phyloP scores from a whole-genome alignment of 73 alveolate genomes.

The Paramecium sonneborni region DNA sequence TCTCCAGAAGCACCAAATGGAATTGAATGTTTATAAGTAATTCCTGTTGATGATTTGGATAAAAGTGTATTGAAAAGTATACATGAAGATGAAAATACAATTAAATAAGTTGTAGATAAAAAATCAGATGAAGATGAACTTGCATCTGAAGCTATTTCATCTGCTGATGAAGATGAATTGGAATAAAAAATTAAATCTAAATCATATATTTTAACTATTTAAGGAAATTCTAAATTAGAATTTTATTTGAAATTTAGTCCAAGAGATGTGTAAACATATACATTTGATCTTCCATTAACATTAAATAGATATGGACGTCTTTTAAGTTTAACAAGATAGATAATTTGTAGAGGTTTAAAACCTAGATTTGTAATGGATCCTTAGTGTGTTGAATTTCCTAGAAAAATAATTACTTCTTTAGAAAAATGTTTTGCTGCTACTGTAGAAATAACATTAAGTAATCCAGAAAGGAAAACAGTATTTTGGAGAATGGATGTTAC shows the following conservation, averaged over 20 bases:
- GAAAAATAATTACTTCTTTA: slow-evolving; percentile 84
- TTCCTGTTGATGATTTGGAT: slow-evolving; percentile 67
- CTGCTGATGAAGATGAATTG: slow-evolving; percentile 90
- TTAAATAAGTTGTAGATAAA: slow-evolving; percentile 64
- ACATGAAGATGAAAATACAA: slow-evolving; percentile 86
- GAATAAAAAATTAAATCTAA: slow-evolving; percentile 77
- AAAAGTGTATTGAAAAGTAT: slow-evolving; percentile 72
- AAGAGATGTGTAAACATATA: slow-evolving; percentile 83
- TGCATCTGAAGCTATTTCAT: slow-evolving; percentile 91
- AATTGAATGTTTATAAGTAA: slow-evolving; percentile 55
- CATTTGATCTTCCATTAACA: slow-evolving; percentile 90
- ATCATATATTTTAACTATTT: slow-evolving; percentile 74
- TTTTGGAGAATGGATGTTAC: slow-evolving; percentile 87
- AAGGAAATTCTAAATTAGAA: slow-evolving; percentile 70
- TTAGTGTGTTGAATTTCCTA: slow-evolving; percentile 77
- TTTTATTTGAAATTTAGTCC: slow-evolving; percentile 86
- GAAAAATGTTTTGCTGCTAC: slow-evolving; percentile 87
- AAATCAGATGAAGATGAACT: slow-evolving; percentile 76
- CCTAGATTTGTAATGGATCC: slow-evolving; percentile 89
- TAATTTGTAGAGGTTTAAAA: slow-evolving; percentile 93
- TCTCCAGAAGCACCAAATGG: slow-evolving; percentile 82
- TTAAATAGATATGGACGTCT: slow-evolving; percentile 94
- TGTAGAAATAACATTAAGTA: slow-evolving; percentile 80
- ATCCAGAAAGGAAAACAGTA: slow-evolving; percentile 85
- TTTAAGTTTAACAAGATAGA: slow-evolving; percentile 82